Evolutionary conservation across 208 protist species (phyloP).

Genomic region (Crithidia fasciculata): DNA sequence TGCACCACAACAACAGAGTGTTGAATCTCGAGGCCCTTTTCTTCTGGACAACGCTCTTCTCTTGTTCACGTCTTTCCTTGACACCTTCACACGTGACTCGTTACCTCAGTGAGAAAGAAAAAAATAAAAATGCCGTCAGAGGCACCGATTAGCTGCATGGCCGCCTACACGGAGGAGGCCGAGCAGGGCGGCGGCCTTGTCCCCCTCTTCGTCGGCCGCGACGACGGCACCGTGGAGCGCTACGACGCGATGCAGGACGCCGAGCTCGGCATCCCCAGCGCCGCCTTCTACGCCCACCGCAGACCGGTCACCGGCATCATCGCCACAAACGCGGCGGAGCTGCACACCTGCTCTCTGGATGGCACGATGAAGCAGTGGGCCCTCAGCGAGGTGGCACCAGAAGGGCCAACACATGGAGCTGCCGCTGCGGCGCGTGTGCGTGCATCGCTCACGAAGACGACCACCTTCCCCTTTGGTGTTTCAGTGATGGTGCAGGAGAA

Average conservation of each 20-base stretch:
- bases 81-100: too few species aligned
- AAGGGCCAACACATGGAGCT: not conserved
- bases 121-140: slow-evolving; percentile 22
- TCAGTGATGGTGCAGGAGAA: slow-evolving; percentile 48
- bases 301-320: slow-evolving; percentile 67
- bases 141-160: slow-evolving; percentile 60
- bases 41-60: too few species aligned
- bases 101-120: too few species aligned
- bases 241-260: slow-evolving; percentile 64
- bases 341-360: slow-evolving; percentile 76
- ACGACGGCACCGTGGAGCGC: slow-evolving; percentile 78
- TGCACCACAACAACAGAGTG: too few species aligned
- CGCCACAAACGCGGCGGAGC: slow-evolving; percentile 44
- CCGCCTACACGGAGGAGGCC: slow-evolving; percentile 43
- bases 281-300: slow-evolving; percentile 65
- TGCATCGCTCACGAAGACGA: slow-evolving; percentile 36
- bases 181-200: slow-evolving; percentile 41
- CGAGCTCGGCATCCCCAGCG: slow-evolving; percentile 50
- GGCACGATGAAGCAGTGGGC: slow-evolving; percentile 78
- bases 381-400: slow-evolving; percentile 24
- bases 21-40: too few species aligned
- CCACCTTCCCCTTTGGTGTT: slow-evolving; percentile 50
- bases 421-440: slow-evolving; percentile 27
- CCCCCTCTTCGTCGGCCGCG: slow-evolving; percentile 72
- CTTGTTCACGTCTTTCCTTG: too few species aligned